Percentiles rank a stretch among this genome's conserved stretches.
phyloP scores from a whole-genome alignment of 1,284 basidiomycete genomes.

The Trichosporon sp. region DNA sequence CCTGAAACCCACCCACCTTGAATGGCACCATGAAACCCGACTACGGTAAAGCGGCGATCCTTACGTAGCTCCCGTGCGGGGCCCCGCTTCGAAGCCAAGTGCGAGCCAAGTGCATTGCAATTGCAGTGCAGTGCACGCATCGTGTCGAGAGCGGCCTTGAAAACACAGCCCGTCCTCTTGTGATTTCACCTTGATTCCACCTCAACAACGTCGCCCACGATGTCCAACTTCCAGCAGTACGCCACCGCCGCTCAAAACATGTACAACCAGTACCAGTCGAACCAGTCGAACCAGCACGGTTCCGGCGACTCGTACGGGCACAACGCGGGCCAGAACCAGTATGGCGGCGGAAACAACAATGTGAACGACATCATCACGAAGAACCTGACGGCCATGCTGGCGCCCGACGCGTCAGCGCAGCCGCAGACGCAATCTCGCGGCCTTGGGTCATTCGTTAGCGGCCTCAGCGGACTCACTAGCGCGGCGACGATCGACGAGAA shows the following conservation, averaged over 20 bases:
- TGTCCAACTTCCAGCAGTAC: constrained; percentile 1
- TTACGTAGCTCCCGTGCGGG: neutral
- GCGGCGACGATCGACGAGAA: constrained; percentile 4
- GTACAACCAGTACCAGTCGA: neutral
- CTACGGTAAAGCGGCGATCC: neutral
- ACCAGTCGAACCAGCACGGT: neutral
- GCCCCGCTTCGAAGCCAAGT: neutral
- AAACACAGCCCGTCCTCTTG: no score
- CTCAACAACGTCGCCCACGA: neutral
- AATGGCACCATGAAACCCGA: no score
- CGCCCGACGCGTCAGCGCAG: neutral
- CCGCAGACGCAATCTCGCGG: constrained; percentile 3
- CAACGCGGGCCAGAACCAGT: neutral
- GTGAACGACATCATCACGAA: neutral
- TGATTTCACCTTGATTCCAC: neutral
- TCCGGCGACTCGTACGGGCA: neutral
- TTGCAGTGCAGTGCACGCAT: neutral
- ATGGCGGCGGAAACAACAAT: neutral
- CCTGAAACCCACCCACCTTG: no score
- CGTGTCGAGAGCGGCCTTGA: neutral
- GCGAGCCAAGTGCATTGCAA: no score
- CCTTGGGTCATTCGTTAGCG: constrained; percentile 3
- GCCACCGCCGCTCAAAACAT: neutral
- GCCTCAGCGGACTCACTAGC: neutral
- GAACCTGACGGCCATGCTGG: constrained; percentile 5